Base-by-base conservation (phyloP, 2,329 filamentous ascomycete species). In the Xylaria sp. region DNA sequence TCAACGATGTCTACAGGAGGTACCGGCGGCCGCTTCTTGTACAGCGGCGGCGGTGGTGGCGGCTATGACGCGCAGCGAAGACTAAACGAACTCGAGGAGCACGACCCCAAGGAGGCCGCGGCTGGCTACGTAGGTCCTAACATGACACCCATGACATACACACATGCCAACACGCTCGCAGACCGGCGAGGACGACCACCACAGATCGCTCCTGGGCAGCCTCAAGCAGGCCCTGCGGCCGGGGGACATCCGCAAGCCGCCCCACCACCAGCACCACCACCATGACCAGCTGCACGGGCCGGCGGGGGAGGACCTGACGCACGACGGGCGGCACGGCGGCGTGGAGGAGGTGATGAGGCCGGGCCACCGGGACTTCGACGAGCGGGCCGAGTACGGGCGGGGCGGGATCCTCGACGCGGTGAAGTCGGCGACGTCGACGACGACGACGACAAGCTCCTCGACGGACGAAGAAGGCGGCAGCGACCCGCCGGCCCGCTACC, bases 191-290 rank as follows among this genome's bases (percentile, higher is more conserved):
- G 42, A 56, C 18, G 26, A 41, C 34, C 44, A 54, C 6, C 21
- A 37, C 26, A 60, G 56, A 44, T 53, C 54, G 38, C 5, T 62
- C 37, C 39, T 62, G 13, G 52, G 48, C 8, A 39, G 44, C 22
- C 22, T 62, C 43, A 62, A 62, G 38, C 54, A 60, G 29, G 57
- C 52, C 48, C 37, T 62, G 4, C 57, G 53, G 20, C 59, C 59
- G 2, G 52, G 54, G 29, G 59, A 62, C 13, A 16, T 17, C 37
- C 57, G 54, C 39, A 57, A 22, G 24, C 44, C 43, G 40, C 48
- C n/a, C n/a, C n/a, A n/a, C n/a, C n/a, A n/a, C n/a, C n/a, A n/a
- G n/a, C n/a, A n/a, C n/a, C n/a, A n/a, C n/a, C n/a, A n/a, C n/a
- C n/a, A n/a, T n/a, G n/a, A 57, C 20, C 43, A 48, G 18, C 44